A percentile compares a stretch with the other conserved stretches of the same genome.
phyloP scores from a whole-genome alignment of 176 grass and related monocot species.

The Carex kokanica region DNA sequence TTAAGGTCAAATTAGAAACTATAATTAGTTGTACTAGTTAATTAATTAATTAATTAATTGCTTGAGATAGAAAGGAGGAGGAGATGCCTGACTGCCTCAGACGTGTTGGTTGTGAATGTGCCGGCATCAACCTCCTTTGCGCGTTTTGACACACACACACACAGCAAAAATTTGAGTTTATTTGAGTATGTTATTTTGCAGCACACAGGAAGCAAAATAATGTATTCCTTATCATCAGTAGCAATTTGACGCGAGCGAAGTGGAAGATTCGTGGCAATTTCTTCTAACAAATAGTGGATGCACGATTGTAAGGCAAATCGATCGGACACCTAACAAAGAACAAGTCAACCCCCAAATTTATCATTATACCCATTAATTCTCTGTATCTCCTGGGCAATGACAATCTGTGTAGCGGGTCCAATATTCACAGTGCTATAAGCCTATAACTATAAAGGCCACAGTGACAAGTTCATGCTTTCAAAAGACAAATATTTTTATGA shows the following conservation, averaged over 20 bases:
- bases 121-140: neutral
- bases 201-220: neutral
- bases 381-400: neutral
- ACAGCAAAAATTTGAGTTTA: neutral
- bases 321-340: constrained; percentile 3
- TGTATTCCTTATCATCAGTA: neutral
- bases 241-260: too few relatives aligned
- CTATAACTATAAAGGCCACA: neutral
- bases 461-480: neutral
- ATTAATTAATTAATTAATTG: too few relatives aligned
- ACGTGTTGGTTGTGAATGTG: constrained; percentile 11
- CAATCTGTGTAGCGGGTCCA: neutral
- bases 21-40: neutral
- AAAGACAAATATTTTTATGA: neutral
- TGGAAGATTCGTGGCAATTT: constrained; percentile 4
- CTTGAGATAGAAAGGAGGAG: neutral
- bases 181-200: neutral
- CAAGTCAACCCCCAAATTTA: neutral
- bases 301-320: neutral
- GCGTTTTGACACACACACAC: too few relatives aligned
- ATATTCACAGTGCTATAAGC: neutral
- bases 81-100: neutral
- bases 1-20: neutral
- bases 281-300: neutral
- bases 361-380: neutral